Base-by-base conservation (phyloP, 2,329 filamentous ascomycete species). In the Emergomyces pasteurianus region DNA sequence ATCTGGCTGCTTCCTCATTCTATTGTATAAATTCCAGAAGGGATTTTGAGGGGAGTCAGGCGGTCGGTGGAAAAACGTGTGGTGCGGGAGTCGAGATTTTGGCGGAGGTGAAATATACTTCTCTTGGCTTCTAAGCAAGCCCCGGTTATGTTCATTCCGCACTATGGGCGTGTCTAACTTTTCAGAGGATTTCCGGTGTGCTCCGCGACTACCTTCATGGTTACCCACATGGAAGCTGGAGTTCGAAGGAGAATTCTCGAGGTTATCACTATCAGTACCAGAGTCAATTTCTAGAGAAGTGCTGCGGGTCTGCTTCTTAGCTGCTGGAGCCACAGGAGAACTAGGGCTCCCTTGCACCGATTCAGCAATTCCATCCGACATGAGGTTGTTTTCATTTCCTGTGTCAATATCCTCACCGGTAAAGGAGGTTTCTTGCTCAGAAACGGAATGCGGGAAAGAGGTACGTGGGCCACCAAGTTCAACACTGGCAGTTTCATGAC, bases 401-500 rank as follows among this genome's bases (percentile, higher is more conserved):
- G 12, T 5, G 16, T 57, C 52, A 23, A 34, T 54, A 50, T 58
- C 40, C n/a, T 61, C 55, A 26, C 50, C 23, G 16, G 34, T 23
- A n/a, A 34, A 14, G 34, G 38, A 36, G 26, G 56, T 57, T 26
- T 40, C 28, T 18, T 56, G 47, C 14, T 23, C 16, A 40, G 61
- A 58, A 26, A 46, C 1, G 18, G 47, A 18, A 59, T 8, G 31
- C 7, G n/a, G 34, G 28, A 55, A 55, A 3, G 64, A 56, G 23
- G 62, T 34, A 46, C 67, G 65, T 5, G 70, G 67, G 40, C 71
- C 70, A 23, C 73, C 73, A 4, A 75, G 69, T 60, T 75, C 73
- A 46, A 74, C 64, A 59, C 74, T 76, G 36, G 72, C 72, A 42
- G 68, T 72, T 60, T 72, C 68, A 60, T 74, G 72, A 16, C 50